Evolutionary conservation across 768 basidiomycete species (phyloP).

Genomic region (Serendipita sp.): DNA sequence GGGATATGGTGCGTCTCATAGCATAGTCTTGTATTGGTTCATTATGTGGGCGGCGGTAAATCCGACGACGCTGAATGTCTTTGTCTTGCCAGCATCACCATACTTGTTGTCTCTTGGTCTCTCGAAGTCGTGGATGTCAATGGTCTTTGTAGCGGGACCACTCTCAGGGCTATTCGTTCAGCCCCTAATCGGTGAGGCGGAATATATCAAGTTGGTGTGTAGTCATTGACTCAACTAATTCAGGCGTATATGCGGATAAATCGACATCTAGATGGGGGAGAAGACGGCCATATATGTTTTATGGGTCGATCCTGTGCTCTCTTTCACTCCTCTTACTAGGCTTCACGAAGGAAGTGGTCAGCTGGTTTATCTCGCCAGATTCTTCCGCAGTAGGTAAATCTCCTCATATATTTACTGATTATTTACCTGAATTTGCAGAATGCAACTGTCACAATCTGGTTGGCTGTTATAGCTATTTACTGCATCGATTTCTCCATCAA

Average conservation of each 20-base stretch:
- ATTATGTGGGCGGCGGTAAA: no score
- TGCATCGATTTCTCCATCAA: conserved; percentile 52
- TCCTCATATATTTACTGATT: conserved; percentile 12
- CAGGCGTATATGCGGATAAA: conserved; percentile 61
- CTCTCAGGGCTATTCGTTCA: conserved; percentile 83
- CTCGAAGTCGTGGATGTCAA: conserved; percentile 70
- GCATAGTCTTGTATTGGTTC: neutral
- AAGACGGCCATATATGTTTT: conserved; percentile 72
- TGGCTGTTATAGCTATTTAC: conserved; percentile 61
- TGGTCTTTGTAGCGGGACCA: conserved; percentile 87
- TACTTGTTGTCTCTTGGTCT: conserved; percentile 82
- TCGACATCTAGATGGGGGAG: conserved; percentile 73
- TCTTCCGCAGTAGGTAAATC: conserved; percentile 22
- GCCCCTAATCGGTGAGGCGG: conserved; percentile 64
- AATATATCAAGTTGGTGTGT: neutral
- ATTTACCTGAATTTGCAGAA: conserved; percentile 32
- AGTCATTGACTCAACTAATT: neutral
- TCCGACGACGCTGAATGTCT: conserved; percentile 22
- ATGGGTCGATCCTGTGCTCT: conserved; percentile 48
- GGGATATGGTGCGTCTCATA: conserved; percentile 48
- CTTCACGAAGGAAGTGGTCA: conserved; percentile 57
- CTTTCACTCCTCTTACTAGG: conserved; percentile 68
- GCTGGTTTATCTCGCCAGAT: conserved; percentile 24
- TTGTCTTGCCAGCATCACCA: conserved; percentile 39
- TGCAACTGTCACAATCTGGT: conserved; percentile 48